Evolutionary conservation across 1,284 basidiomycete species (phyloP).

Genomic region (Microbotryum intermedium): DNA sequence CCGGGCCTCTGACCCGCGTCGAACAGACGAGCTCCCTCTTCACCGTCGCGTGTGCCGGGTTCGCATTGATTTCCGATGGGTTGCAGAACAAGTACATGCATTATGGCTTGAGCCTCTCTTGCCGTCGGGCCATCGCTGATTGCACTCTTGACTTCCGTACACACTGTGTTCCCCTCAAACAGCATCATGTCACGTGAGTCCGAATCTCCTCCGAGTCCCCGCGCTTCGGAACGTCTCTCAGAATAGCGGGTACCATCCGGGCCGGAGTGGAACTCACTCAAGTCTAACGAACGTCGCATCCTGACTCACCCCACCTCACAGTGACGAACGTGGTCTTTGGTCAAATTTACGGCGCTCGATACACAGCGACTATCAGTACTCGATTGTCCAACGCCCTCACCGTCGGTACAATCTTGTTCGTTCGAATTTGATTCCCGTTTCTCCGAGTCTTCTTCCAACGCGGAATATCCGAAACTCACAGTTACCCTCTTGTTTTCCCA

Average conservation of each 20-base stretch:
- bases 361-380: slow-evolving; percentile 56
- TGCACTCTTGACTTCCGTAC: no score
- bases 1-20: no score
- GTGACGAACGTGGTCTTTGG: slow-evolving; percentile 33
- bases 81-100: slow-evolving; percentile 62
- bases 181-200: slow-evolving; percentile 13
- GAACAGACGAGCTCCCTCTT: slow-evolving; percentile 42
- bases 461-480: background rate
- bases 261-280: no score
- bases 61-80: slow-evolving; percentile 61
- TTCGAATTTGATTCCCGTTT: slow-evolving; percentile 30
- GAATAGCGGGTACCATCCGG: no score
- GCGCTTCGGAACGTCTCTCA: no score
- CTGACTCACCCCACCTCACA: slow-evolving; percentile 2
- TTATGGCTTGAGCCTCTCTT: no score
- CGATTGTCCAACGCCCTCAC: slow-evolving; percentile 64
- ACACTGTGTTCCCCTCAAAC: background rate
- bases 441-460: background rate
- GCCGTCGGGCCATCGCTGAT: no score
- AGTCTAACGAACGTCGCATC: no score
- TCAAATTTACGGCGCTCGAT: slow-evolving; percentile 40
- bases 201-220: background rate
- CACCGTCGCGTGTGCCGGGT: slow-evolving; percentile 55
- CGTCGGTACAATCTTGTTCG: slow-evolving; percentile 47
- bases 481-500: slow-evolving; percentile 28